Conservation (phyloP, 208 protist genomes). For the Trypanosoma cruzi region DNA sequence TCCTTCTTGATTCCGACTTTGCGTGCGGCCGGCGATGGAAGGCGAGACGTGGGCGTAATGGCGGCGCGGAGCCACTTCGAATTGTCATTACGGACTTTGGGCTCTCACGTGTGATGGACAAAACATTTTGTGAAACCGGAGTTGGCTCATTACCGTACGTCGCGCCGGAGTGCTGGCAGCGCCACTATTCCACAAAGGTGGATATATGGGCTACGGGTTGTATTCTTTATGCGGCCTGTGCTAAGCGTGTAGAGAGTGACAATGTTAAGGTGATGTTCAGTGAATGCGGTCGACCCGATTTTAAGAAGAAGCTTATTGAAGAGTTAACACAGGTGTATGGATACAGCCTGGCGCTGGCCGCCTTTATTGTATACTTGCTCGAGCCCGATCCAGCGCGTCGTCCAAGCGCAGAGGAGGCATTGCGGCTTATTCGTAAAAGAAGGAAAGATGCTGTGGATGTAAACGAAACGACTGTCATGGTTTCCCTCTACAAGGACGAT, state of each 20-base stretch:
- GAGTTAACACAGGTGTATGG: slow-evolving; percentile 53
- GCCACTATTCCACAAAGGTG: slow-evolving; percentile 97
- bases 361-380: slow-evolving; percentile 44
- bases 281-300: slow-evolving; percentile 43
- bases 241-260: slow-evolving; percentile 48
- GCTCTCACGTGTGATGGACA: slow-evolving; percentile 62
- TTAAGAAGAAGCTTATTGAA: slow-evolving; percentile 35
- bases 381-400: slow-evolving; percentile 40
- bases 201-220: slow-evolving; percentile 99
- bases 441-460: slow-evolving; percentile 2
- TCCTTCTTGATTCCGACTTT: slow-evolving; percentile 86
- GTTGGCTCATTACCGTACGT: slow-evolving; percentile 82
- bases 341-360: slow-evolving; percentile 44
- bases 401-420: slow-evolving; percentile 45
- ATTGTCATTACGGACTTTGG: slow-evolving; percentile 83
- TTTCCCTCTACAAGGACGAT: slow-evolving; percentile 20
- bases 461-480: slow-evolving; percentile 1
- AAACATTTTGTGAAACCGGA: slow-evolving; percentile 71
- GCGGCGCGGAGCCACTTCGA: slow-evolving; percentile 30
- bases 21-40: no score
- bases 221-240: slow-evolving; percentile 94
- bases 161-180: slow-evolving; percentile 76
- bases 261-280: slow-evolving; percentile 74
- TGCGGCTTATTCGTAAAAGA: slow-evolving; percentile 27
- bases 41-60: no score